Evolutionary conservation across 257 asterid species (phyloP), one percentile per base, ranked within the genome.

Genomic region (Salvia splendens): DNA sequence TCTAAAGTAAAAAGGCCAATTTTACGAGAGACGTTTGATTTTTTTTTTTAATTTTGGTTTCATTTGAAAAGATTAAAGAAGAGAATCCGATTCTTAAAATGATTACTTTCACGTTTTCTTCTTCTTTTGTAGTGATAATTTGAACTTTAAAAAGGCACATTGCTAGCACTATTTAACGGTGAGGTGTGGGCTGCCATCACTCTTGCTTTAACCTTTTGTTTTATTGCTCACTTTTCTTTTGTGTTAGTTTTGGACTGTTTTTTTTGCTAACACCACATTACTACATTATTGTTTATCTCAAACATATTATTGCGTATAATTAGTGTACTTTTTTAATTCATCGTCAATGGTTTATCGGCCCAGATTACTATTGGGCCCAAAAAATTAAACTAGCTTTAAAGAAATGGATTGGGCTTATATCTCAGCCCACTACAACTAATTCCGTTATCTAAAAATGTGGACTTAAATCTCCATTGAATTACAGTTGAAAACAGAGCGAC

Each of bases 41-140:
- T 24, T 24, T 24, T 24, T 0, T 24, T 24, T 24, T 24, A 0
- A 24, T 24, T 24, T 24, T 24, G 1, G 30, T 24, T 24, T 24
- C 1, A 24, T 24, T 24, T 24, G 30, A 24, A 24, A 24, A 24
- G 81, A 36, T 55, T 43, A 61, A 73, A 57, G 74, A 69, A 43
- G 69, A 67, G 74, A 66, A 65, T 50, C 77, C 30, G 78, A 77
- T 77, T 77, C 81, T 63, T 69, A 12, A 24, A 56, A 62, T 77
- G 61, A 70, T 60, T 43, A 41, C 10, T 16, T 40, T 40, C 68
- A 30, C 71, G 57, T 65, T 65, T 71, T 64, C 40, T 8, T 16
- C 63, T 24, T 65, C 50, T 69, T 69, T 64, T 46, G 15, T 15
- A 69, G 30, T 1, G 30, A 63, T 75, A 20, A 68, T 68, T 33